phyloP scores from a whole-genome alignment of 2,329 filamentous ascomycete genomes.

The Alternaria sp. region DNA sequence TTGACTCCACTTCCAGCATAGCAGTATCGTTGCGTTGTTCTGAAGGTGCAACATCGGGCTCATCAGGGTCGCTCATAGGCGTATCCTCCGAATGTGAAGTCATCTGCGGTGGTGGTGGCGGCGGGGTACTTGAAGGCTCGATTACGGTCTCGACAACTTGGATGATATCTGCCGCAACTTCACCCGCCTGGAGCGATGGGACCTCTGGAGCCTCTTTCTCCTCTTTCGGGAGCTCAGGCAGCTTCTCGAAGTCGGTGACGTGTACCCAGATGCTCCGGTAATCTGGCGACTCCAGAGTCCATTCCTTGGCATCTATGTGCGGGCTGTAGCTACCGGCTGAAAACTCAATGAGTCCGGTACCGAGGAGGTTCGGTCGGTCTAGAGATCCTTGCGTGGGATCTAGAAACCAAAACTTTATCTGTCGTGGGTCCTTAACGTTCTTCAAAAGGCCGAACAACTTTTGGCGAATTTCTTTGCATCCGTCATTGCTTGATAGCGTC shows the following conservation, averaged over 20 bases:
- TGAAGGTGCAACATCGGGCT: slow-evolving; percentile 12
- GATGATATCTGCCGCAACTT: neutral
- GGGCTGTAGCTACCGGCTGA: slow-evolving; percentile 39
- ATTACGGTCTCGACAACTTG: slow-evolving; percentile 3
- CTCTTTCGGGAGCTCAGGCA: slow-evolving; percentile 38
- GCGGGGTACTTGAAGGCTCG: slow-evolving; percentile 3
- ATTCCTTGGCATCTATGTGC: slow-evolving; percentile 32
- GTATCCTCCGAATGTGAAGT: slow-evolving; percentile 40
- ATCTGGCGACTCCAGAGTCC: slow-evolving; percentile 30
- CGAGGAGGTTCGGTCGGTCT: slow-evolving; percentile 36
- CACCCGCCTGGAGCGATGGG: neutral
- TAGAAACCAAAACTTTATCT: slow-evolving; percentile 51
- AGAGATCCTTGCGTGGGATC: slow-evolving; percentile 38
- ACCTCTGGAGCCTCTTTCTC: neutral
- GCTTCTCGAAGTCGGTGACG: slow-evolving; percentile 35
- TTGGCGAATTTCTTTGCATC: slow-evolving; percentile 37
- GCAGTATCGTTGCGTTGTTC: slow-evolving; percentile 22
- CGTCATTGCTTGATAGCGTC: slow-evolving; percentile 30
- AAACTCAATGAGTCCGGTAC: slow-evolving; percentile 42
- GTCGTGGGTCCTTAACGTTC: slow-evolving; percentile 45
- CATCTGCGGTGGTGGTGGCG: slow-evolving; percentile 4
- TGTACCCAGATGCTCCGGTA: slow-evolving; percentile 45
- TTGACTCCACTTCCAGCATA: slow-evolving; percentile 32
- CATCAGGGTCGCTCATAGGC: slow-evolving; percentile 49
- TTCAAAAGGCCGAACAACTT: slow-evolving; percentile 36